A percentile compares a stretch with the other conserved stretches of the same genome.
Conservation (phyloP, 257 asterid genomes). For the Marsdenia floribunda region DNA sequence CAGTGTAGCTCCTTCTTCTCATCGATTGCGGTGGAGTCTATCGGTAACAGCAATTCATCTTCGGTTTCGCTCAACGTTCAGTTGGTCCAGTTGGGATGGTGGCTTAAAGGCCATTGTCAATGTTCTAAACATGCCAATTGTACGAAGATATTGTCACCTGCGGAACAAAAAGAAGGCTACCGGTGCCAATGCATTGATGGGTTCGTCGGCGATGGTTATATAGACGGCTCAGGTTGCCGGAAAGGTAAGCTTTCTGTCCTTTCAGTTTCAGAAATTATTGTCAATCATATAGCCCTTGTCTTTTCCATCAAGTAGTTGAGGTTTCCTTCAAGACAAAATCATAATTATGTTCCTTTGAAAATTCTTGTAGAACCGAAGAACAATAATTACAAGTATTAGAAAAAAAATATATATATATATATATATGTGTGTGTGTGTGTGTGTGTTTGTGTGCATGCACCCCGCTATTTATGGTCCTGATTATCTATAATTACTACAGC, state of each 20-base stretch:
- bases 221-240: constrained; percentile 66
- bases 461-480: not conserved
- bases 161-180: constrained; percentile 26
- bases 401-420: not conserved
- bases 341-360: constrained; percentile 3
- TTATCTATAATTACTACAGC: not conserved
- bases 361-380: constrained; percentile 1
- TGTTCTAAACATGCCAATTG: constrained; percentile 60
- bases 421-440: no score
- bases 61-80: constrained; percentile 64
- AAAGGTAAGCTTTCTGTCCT: constrained; percentile 37
- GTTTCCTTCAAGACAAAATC: not conserved
- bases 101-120: constrained; percentile 56
- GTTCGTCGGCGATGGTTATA: constrained; percentile 68
- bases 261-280: not conserved
- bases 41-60: constrained; percentile 28
- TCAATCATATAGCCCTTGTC: not conserved
- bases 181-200: constrained; percentile 64
- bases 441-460: no score
- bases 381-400: not conserved
- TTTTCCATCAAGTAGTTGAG: not conserved
- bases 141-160: constrained; percentile 27
- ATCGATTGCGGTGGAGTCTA: constrained; percentile 51
- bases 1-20: constrained; percentile 53
- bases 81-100: constrained; percentile 65